These are phyloP conservation scores for Fusarium nanum DNA, from an alignment of 2,329 filamentous ascomycete genomes.

Conservation along the genomic window DNA sequence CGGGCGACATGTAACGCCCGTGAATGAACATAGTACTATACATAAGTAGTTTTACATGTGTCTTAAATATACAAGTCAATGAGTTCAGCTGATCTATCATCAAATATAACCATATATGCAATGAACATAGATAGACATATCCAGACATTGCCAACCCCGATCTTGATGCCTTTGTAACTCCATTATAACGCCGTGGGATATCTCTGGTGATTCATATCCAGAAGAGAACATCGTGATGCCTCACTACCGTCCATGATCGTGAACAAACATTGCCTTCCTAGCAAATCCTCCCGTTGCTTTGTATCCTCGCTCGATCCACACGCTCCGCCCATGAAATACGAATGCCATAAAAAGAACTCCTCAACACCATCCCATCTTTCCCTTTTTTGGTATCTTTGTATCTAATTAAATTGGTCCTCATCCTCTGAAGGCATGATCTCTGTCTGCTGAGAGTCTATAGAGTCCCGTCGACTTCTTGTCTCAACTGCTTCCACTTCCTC, in stretches of 20 bases:
- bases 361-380: constrained; percentile 16
- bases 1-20: background rate
- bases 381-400: background rate
- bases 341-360: constrained; percentile 24
- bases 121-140: constrained; percentile 31
- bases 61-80: constrained; percentile 14
- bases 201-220: constrained; percentile 27
- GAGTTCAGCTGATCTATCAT: constrained; percentile 7
- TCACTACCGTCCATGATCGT: constrained; percentile 20
- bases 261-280: constrained; percentile 14
- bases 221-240: constrained; percentile 21
- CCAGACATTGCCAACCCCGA: constrained; percentile 25
- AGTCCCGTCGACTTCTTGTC: constrained; percentile 24
- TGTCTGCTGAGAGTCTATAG: constrained; percentile 32
- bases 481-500: constrained; percentile 5
- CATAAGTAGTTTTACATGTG: constrained; percentile 2
- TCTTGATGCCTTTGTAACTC: constrained; percentile 9
- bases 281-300: constrained; percentile 6
- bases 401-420: constrained; percentile 7
- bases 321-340: constrained; percentile 12
- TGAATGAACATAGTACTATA: background rate
- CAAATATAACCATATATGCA: constrained; percentile 1
- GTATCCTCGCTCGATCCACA: constrained; percentile 16
- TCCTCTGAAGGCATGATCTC: constrained; percentile 25
- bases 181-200: constrained; percentile 35